Percentiles rank a stretch among this genome's conserved stretches.
phyloP scores from a whole-genome alignment of 2,329 filamentous ascomycete species.

The Phoma herbarum region DNA sequence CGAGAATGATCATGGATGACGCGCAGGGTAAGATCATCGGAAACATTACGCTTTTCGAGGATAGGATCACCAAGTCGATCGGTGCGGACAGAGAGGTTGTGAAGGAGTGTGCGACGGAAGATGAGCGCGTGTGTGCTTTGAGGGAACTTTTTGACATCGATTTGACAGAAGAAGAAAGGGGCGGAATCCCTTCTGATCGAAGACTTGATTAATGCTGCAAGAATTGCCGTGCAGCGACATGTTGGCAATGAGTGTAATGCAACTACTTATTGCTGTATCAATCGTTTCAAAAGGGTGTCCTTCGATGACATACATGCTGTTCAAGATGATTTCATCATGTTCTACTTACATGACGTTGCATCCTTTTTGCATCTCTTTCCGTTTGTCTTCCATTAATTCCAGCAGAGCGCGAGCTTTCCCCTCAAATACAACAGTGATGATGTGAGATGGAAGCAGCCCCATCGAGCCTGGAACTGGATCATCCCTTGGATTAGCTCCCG shows the following conservation, averaged over 20 bases:
- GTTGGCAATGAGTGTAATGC: not conserved
- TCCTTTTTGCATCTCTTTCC: not conserved
- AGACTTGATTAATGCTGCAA: not conserved
- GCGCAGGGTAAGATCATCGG: constrained; percentile 17
- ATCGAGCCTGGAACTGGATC: not conserved
- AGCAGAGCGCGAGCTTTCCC: not conserved
- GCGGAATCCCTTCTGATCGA: constrained; percentile 1
- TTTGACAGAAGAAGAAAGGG: constrained; percentile 13
- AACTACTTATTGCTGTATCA: not conserved
- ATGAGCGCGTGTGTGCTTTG: constrained; percentile 15
- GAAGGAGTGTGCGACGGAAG: constrained; percentile 17
- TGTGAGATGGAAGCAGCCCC: not conserved
- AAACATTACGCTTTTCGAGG: constrained; percentile 18
- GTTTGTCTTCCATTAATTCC: not conserved
- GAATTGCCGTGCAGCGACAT: not conserved
- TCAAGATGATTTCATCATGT: not conserved
- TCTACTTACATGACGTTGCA: not conserved
- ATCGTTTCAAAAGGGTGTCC: not conserved
- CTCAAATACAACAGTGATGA: not conserved
- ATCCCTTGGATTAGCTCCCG: not conserved
- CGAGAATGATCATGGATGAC: constrained; percentile 24
- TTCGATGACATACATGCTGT: not conserved
- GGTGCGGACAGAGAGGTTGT: constrained; percentile 3
- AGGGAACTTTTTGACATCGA: constrained; percentile 14
- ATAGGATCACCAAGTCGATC: constrained; percentile 5